Conservation (phyloP, 805 yeast genomes). For the Saturnispora silvae region DNA sequence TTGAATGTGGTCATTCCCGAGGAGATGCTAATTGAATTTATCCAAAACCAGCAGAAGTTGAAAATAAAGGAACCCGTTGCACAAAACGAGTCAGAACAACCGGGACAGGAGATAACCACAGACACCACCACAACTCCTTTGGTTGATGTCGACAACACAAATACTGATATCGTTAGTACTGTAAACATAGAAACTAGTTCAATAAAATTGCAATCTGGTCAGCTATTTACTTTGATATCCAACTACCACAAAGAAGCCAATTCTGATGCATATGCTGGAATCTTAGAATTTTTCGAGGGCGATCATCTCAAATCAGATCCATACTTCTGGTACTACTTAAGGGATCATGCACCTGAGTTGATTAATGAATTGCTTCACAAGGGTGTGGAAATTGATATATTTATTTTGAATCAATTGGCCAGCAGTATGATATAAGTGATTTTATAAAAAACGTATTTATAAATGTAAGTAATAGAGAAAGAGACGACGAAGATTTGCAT, state of each 20-base stretch:
- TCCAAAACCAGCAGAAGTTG: background rate
- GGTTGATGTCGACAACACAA: too few relatives aligned
- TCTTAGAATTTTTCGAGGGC: conserved; percentile 4
- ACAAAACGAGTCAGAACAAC: too few relatives aligned
- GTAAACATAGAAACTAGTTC: background rate
- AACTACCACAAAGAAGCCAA: background rate
- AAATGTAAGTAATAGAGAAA: too few relatives aligned
- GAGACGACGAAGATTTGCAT: too few relatives aligned
- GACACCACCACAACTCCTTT: too few relatives aligned
- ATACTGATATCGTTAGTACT: too few relatives aligned
- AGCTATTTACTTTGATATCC: conserved; percentile 1
- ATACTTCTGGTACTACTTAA: conserved; percentile 6
- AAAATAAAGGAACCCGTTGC: background rate
- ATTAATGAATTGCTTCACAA: conserved; percentile 1
- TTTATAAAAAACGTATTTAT: too few relatives aligned
- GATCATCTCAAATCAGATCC: conserved; percentile 5
- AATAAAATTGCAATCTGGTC: conserved; percentile 3
- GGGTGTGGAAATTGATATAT: too few relatives aligned
- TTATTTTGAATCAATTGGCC: too few relatives aligned
- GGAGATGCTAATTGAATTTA: conserved; percentile 1
- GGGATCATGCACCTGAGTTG: conserved; percentile 2
- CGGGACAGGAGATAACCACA: background rate
- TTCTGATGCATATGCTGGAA: background rate
- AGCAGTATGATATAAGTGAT: too few relatives aligned
- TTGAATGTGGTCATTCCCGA: background rate